These are phyloP conservation scores for Chaetoceros tenuissimus DNA, from an alignment of 108 stramenopile species.

Conservation along the genomic window DNA sequence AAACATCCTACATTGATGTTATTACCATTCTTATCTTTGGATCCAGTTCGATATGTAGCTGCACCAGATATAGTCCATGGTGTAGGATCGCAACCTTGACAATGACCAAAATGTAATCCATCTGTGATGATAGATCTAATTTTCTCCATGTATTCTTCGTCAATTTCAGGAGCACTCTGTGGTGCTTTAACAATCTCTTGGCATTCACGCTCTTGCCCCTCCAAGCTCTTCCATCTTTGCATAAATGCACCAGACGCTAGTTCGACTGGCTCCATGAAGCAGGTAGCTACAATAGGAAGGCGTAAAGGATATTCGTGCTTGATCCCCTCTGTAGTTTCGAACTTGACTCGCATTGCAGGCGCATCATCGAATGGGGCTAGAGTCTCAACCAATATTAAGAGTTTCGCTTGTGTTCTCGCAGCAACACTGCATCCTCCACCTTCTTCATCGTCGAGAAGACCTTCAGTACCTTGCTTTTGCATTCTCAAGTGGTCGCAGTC, in stretches of 20 bases:
- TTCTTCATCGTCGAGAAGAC: constrained; percentile 66
- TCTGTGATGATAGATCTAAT: constrained; percentile 75
- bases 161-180: constrained; percentile 56
- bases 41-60: constrained; percentile 78
- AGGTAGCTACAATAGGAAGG: constrained; percentile 87
- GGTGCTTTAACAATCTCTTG: constrained; percentile 90
- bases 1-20: constrained; percentile 86
- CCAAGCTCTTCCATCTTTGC: constrained; percentile 87
- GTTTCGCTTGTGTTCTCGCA: constrained; percentile 76
- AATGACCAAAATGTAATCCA: constrained; percentile 79
- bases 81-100: constrained; percentile 78
- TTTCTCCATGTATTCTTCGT: constrained; percentile 79
- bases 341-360: constrained; percentile 78
- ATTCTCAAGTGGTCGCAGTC: constrained; percentile 73
- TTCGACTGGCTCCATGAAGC: constrained; percentile 87
- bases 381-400: constrained; percentile 73
- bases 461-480: constrained; percentile 81
- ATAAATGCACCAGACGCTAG: constrained; percentile 78
- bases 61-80: constrained; percentile 86
- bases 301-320: constrained; percentile 79
- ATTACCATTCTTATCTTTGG: constrained; percentile 82
- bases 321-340: constrained; percentile 74
- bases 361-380: constrained; percentile 88
- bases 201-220: constrained; percentile 83
- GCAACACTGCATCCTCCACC: constrained; percentile 75